These are phyloP conservation scores for Ascochyta fabae DNA, from an alignment of 2,329 filamentous ascomycete genomes.

Conservation along the genomic window DNA sequence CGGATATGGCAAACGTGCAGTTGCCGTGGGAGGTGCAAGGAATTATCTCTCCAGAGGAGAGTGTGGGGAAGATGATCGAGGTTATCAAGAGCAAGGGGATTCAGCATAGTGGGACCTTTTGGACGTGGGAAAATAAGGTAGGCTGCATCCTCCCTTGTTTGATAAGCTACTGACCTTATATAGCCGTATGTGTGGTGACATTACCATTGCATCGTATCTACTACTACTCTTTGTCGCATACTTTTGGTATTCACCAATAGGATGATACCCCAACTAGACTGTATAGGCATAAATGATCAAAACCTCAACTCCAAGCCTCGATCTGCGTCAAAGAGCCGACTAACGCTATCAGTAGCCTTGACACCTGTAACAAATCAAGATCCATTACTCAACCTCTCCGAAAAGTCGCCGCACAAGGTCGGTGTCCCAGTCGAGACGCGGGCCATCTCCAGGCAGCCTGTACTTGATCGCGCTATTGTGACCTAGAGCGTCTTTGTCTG, in stretches of 20 bases:
- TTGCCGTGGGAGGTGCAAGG: conserved; percentile 61
- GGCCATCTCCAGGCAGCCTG: conserved; percentile 17
- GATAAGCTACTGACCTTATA: conserved; percentile 8
- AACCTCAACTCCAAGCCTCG: background rate
- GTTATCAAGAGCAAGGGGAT: conserved; percentile 59
- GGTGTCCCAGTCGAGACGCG: conserved; percentile 35
- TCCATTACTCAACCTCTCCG: conserved; percentile 26
- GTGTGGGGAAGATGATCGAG: conserved; percentile 58
- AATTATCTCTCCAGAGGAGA: conserved; percentile 58
- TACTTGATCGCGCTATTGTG: conserved; percentile 3
- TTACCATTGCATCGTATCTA: background rate
- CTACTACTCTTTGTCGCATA: conserved; percentile 3
- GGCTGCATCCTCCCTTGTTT: conserved; percentile 15
- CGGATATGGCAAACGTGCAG: conserved; percentile 62
- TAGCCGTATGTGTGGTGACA: conserved; percentile 43
- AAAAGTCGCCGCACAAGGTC: conserved; percentile 31
- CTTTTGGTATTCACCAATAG: conserved; percentile 3
- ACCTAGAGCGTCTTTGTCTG: background rate
- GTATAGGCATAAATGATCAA: conserved; percentile 12
- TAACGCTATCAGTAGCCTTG: background rate
- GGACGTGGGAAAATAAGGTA: conserved; percentile 62
- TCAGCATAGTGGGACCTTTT: conserved; percentile 61
- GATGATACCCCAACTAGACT: conserved; percentile 28
- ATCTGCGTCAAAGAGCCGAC: conserved; percentile 1
- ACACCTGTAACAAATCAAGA: background rate